These are phyloP conservation scores for Taphrina sp. DNA, from an alignment of 1,139 yeast genomes.

Conservation along the genomic window DNA sequence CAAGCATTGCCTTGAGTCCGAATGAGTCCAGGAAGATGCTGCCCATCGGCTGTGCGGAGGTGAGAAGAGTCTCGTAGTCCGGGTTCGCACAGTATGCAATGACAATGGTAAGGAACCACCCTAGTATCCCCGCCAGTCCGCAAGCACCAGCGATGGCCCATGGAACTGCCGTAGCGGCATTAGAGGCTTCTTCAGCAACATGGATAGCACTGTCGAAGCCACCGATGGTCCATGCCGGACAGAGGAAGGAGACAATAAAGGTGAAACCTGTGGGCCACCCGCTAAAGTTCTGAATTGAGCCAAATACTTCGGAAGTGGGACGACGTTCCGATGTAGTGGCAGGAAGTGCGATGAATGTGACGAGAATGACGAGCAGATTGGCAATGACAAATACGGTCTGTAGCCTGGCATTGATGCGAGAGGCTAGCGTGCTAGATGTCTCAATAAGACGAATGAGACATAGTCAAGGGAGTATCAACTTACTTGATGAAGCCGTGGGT, in stretches of 20 bases:
- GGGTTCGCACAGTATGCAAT: constrained; percentile 41
- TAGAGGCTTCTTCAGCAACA: constrained; percentile 64
- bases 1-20: constrained; percentile 59
- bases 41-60: constrained; percentile 9
- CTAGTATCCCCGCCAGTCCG: constrained; percentile 55
- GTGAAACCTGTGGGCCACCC: constrained; percentile 68
- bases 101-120: constrained; percentile 44
- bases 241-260: constrained; percentile 59
- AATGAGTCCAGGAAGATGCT: constrained; percentile 38
- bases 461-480: no score
- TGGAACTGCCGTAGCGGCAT: constrained; percentile 67
- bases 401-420: constrained; percentile 63
- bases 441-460: no score
- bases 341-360: constrained; percentile 44
- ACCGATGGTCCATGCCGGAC: constrained; percentile 50
- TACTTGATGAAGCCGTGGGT: constrained; percentile 51
- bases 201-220: constrained; percentile 71
- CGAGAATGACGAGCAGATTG: constrained; percentile 48
- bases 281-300: constrained; percentile 47
- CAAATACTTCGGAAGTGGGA: constrained; percentile 43
- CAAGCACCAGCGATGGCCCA: constrained; percentile 58
- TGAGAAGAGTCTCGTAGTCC: constrained; percentile 1
- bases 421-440: constrained; percentile 54
- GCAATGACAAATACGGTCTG: constrained; percentile 51
- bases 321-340: constrained; percentile 41